Evolutionary conservation across 768 basidiomycete species (phyloP), one percentile per base, ranked within the genome.

Genomic region (Trametes cingulata): DNA sequence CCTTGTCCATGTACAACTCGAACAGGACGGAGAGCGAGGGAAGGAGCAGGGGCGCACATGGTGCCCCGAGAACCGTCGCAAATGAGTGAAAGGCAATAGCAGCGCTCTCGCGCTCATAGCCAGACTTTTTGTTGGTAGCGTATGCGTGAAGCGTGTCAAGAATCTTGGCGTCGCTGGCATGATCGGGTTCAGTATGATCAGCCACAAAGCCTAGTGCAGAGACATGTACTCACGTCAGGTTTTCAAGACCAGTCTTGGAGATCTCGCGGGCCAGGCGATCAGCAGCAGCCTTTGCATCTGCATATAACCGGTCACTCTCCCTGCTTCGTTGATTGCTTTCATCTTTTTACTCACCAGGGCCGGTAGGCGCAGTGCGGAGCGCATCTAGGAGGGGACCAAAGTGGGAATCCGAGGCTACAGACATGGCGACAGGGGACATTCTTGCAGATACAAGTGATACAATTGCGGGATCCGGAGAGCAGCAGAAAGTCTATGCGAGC

Each of bases 1-100:
- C 94, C 73, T 96, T 95, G 72, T 98, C 96, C 81, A 91, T 89
- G 74, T 90, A 88, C 39, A 95, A 80, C 53, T 95, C 91, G 73
- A 89, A 88, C 52, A 98, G 73, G 40, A 86, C 68, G 17, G 91
- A 82, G 53, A 98, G 84, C 42, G 87, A 88, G 2, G 90, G 80
- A 14, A 97, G 78, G 36, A 97, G 78, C 52, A 91, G 74, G 17
- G 93, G 92, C 39, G 85, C 91, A 55, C 79, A 75, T 6, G 90
- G 75, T 20, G 85, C 74, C 29, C 95, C 95, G 24, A 93, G 80
- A 54, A 85, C 78, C 43, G 75, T 78, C 49, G 89, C 83, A 22
- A 95, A 73, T 8, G 91, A 90, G 60, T 88, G 87, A 70, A 90
- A 89, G 8, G 83, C 92, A 61, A 94, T 84, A 47, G 88, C 87